These are phyloP conservation scores for Omphalotus guepiniiformis DNA, from an alignment of 768 basidiomycete species.

Conservation along the genomic window DNA sequence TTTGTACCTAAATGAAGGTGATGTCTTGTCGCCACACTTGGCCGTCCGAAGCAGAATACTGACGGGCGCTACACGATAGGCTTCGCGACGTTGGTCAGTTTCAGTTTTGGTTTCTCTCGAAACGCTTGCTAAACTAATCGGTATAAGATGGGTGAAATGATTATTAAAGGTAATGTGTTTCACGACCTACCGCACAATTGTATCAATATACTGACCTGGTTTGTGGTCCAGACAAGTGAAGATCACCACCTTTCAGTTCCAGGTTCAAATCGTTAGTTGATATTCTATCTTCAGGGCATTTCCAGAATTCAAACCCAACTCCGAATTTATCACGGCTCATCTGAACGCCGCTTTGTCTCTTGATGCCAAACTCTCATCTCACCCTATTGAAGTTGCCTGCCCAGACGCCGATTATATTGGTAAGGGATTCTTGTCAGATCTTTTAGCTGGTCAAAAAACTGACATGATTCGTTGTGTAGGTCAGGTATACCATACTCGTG, in stretches of 20 bases:
- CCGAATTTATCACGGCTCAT: constrained; percentile 54
- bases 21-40: background rate
- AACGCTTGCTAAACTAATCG: constrained; percentile 3
- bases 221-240: constrained; percentile 11
- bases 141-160: constrained; percentile 61
- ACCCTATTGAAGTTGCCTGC: constrained; percentile 68
- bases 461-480: background rate
- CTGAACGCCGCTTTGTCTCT: constrained; percentile 53
- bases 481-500: constrained; percentile 4
- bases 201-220: constrained; percentile 3
- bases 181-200: background rate
- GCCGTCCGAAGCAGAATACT: background rate
- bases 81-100: constrained; percentile 17
- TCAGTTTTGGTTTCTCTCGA: background rate
- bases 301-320: constrained; percentile 63
- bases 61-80: constrained; percentile 2
- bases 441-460: background rate
- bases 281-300: constrained; percentile 29
- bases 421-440: too few species aligned
- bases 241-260: background rate
- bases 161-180: constrained; percentile 42
- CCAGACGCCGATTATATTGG: constrained; percentile 59
- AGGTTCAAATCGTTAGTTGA: background rate
- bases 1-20: constrained; percentile 53
- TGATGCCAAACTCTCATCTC: constrained; percentile 61